These are phyloP conservation scores for Pichiaceae sp. DNA, from an alignment of 1,139 yeast genomes.

Conservation along the genomic window DNA sequence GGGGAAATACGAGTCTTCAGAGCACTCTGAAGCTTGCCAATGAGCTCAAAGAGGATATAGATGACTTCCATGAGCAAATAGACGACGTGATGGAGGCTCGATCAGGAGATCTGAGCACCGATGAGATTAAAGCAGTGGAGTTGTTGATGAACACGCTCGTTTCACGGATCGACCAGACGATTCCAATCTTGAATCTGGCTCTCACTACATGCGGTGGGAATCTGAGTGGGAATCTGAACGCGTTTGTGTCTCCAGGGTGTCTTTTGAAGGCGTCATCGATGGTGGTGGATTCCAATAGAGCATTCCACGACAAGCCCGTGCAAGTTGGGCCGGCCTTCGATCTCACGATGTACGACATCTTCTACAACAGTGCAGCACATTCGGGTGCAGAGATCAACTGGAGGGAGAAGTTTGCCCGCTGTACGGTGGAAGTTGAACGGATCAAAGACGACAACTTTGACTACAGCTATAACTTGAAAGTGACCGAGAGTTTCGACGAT, in stretches of 20 bases:
- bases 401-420: slow-evolving; percentile 67
- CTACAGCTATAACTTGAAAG: slow-evolving; percentile 37
- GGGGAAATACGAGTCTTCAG: slow-evolving; percentile 61
- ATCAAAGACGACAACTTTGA: slow-evolving; percentile 10
- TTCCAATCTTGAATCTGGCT: slow-evolving; percentile 63
- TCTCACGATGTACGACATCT: slow-evolving; percentile 54
- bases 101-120: slow-evolving; percentile 18
- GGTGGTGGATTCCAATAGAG: slow-evolving; percentile 34
- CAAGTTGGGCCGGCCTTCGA: slow-evolving; percentile 58
- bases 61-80: slow-evolving; percentile 46
- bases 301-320: slow-evolving; percentile 12
- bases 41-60: slow-evolving; percentile 52
- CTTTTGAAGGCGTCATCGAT: slow-evolving; percentile 55
- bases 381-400: slow-evolving; percentile 42
- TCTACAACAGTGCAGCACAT: slow-evolving; percentile 41
- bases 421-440: slow-evolving; percentile 36
- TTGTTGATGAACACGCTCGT: slow-evolving; percentile 40
- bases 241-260: slow-evolving; percentile 54
- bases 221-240: slow-evolving; percentile 39
- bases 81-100: slow-evolving; percentile 20
- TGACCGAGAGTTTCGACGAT: slow-evolving; percentile 61
- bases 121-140: slow-evolving; percentile 41
- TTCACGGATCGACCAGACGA: slow-evolving; percentile 53
- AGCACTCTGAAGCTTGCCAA: slow-evolving; percentile 49
- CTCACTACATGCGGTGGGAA: slow-evolving; percentile 66